Evolutionary conservation across 1,139 yeast species (phyloP), one percentile per base, ranked within the genome.

Genomic region (Magnusiomyces ingens): DNA sequence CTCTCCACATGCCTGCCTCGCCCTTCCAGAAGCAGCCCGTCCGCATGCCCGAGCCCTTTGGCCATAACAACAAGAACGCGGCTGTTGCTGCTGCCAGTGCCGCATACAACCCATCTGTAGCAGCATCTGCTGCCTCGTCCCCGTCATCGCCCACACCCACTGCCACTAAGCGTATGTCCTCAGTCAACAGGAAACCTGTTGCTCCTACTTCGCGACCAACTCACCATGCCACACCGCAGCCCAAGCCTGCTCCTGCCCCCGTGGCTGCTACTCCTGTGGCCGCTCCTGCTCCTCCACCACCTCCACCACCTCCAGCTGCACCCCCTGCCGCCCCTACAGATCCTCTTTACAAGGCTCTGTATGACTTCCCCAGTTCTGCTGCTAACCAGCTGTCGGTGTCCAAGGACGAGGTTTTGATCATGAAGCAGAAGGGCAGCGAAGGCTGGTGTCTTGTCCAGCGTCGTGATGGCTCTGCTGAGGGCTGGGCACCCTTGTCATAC

Each of bases 401-500:
- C 17, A 85, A 84, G 62, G 96, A 86, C 58, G 86, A 87, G 49
- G 72, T 88, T 48, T 82, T 91, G 44, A 81, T 83, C 57, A 81
- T 91, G 48, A 75, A 84, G 6, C 81, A 77, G 63, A 79, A 83
- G 58, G 78, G 80, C 38, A 88, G 88, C 64, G 79, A 81, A 63
- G 98, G 96, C 2, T 91, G 98, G 98, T 91, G 95, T 60, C 75
- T 93, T 57, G 97, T 90, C 4, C 87, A 85, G 67, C 75, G 81
- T 19, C 69, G 84, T 57, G 91, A 86, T 62, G 93, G 86, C 48
- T 67, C 84, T 1, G 79, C 75, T 54, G 95, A 91, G 69, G 99
- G 99, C 2, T 94, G 99, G 99, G 93, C 95, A 11, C 99, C 99
- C 12, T 85, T 94, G 36, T 87, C 94, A 19, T 94, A 91, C 67